phyloP scores from a whole-genome alignment of 192 early-diverging fungal genomes.

The Coemansia javaensis region DNA sequence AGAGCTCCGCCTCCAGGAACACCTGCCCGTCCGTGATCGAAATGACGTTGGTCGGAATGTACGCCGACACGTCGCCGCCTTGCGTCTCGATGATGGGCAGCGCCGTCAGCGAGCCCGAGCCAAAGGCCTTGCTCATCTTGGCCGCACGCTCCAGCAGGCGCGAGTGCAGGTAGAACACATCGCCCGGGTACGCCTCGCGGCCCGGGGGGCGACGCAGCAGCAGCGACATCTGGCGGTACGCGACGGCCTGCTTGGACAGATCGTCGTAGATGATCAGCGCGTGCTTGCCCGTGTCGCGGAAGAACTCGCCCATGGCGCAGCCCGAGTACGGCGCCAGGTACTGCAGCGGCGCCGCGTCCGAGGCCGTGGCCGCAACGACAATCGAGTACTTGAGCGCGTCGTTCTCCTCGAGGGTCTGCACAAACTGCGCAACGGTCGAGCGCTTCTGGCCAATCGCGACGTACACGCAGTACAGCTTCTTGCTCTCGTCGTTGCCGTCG shows the following conservation, averaged over 20 bases:
- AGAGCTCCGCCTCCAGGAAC: conserved; percentile 99
- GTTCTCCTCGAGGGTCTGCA: conserved; percentile 96
- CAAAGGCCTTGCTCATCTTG: conserved; percentile 97
- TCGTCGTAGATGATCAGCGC: conserved; percentile 99
- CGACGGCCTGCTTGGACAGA: conserved; percentile 99
- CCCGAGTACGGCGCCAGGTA: conserved; percentile 98
- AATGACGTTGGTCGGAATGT: conserved; percentile 99
- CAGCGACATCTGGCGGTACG: conserved; percentile 99
- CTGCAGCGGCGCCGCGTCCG: conserved; percentile 97
- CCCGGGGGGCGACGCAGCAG: conserved; percentile 98
- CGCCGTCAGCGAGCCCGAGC: conserved; percentile 96
- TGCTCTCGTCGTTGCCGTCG: conserved; percentile 86
- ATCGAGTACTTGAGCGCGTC: conserved; percentile 98
- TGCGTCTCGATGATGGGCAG: conserved; percentile 99
- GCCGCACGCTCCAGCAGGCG: conserved; percentile 98
- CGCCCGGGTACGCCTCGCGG: conserved; percentile 99
- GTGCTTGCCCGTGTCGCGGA: conserved; percentile 99
- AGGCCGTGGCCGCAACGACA: conserved; percentile 98
- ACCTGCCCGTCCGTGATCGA: conserved; percentile 99
- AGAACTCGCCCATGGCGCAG: conserved; percentile 97
- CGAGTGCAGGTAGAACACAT: conserved; percentile 99
- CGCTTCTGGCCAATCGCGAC: conserved; percentile 99
- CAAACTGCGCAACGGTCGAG: conserved; percentile 98
- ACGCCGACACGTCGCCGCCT: conserved; percentile 99
- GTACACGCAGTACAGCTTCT: conserved; percentile 99